Evolutionary conservation across 1,284 basidiomycete species (phyloP).

Genomic region (Puccinia brachypodii): DNA sequence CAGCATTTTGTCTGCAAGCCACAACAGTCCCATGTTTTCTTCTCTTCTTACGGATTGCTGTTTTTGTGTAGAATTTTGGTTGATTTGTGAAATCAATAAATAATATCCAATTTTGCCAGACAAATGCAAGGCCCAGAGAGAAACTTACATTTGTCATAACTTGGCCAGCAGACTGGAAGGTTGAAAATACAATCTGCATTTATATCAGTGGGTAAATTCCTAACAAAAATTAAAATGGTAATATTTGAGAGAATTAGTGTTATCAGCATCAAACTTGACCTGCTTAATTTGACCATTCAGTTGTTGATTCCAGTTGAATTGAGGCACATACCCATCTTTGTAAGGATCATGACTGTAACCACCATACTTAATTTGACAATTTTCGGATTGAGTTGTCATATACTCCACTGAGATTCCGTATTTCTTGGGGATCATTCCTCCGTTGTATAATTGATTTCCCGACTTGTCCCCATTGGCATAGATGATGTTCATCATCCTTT

Average conservation of each 20-base stretch:
- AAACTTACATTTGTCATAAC: conserved; percentile 10
- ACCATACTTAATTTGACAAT: conserved; percentile 28
- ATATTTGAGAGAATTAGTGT: background rate
- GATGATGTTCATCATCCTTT: background rate
- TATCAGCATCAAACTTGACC: background rate
- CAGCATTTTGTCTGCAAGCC: background rate
- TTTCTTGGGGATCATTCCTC: conserved; percentile 25
- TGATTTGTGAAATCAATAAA: background rate
- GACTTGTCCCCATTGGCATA: conserved; percentile 24
- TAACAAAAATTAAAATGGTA: background rate
- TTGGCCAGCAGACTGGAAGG: conserved; percentile 23
- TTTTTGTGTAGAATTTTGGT: too few relatives aligned
- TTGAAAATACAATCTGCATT: conserved; percentile 41
- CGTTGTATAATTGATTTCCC: conserved; percentile 24
- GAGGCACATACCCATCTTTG: conserved; percentile 30
- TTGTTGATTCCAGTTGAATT: too few relatives aligned
- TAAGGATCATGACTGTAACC: conserved; percentile 28
- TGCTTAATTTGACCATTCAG: too few relatives aligned
- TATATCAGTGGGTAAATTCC: conserved; percentile 2
- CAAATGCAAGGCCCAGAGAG: too few relatives aligned
- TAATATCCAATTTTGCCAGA: background rate
- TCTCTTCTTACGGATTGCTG: conserved; percentile 9
- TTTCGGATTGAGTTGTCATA: conserved; percentile 25
- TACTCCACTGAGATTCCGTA: conserved; percentile 39
- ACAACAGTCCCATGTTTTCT: conserved; percentile 1